Evolutionary conservation across 768 basidiomycete species (phyloP).

Genomic region (Amyloporia xantha): DNA sequence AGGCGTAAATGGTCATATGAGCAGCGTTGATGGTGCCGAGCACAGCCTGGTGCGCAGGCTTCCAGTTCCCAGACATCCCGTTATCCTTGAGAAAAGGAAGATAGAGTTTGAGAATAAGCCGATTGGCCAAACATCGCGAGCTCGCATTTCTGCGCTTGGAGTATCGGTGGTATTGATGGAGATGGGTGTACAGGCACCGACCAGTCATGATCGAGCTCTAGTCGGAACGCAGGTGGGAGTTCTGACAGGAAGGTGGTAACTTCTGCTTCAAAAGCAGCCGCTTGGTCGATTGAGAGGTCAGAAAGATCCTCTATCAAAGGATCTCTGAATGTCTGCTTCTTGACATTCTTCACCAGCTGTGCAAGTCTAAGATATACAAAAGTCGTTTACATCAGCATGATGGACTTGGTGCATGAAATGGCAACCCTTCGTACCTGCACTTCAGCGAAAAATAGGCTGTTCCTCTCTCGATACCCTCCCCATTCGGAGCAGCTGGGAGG

Average conservation of each 20-base stretch:
- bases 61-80: conserved; percentile 19
- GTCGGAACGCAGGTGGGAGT: conserved; percentile 44
- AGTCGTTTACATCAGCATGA: background rate
- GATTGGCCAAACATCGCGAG: conserved; percentile 53
- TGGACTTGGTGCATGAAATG: background rate
- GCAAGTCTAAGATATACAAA: conserved; percentile 52
- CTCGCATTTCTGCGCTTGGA: conserved; percentile 50
- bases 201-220: conserved; percentile 31
- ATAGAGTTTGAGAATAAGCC: conserved; percentile 57
- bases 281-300: conserved; percentile 53
- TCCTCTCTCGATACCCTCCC: conserved; percentile 25
- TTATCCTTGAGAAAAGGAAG: conserved; percentile 50
- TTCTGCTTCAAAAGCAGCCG: conserved; percentile 49
- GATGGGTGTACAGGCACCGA: conserved; percentile 12
- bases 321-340: conserved; percentile 42
- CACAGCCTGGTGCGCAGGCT: conserved; percentile 44
- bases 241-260: conserved; percentile 46
- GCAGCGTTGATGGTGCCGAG: conserved; percentile 59
- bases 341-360: conserved; percentile 55
- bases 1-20: conserved; percentile 52
- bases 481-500: conserved; percentile 30
- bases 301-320: conserved; percentile 24
- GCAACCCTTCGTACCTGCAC: conserved; percentile 51
- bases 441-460: conserved; percentile 49
- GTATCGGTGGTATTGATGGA: conserved; percentile 25